Evolutionary conservation across 768 basidiomycete species (phyloP), one percentile per base, ranked within the genome.

Genomic region (Lactarius akahatsu): DNA sequence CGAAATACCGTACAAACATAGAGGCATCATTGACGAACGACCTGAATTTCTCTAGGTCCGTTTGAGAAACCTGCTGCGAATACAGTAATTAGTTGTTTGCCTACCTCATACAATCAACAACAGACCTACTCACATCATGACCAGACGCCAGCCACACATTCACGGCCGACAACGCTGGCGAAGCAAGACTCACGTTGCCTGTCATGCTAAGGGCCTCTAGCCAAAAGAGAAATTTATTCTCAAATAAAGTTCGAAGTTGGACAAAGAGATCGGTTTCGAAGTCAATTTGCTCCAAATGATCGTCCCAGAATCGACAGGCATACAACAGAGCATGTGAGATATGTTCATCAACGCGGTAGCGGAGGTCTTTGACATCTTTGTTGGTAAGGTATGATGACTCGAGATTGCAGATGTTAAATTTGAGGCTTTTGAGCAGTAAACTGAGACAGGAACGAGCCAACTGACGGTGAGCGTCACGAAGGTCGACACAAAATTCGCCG

Each of bases 361-460:
- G 7, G 23, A 62, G 61, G 30, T 62, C 61, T 13, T 3, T 3
- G 10, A 62, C 15, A 2, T 54, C 61, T 9, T 52, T 20, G n/a
- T 62, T 62, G 2, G 47, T 10, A 8, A 30, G 45, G 18, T 50
- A 50, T 32, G 61, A 62, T 2, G 40, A 30, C 20, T 62, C 61
- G 20, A 62, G 61, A 28, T 50, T 20, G 15, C 61, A 62, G 18
- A 62, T 62, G 13, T 62, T 62, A 18, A 62, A 62, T 9, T 47
- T 41, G 30, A 62, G 47, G n/a, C 28, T n/a, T 10, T 34, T 2
- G 10, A 50, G 20, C 32, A 62, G 30, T 9, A 36, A 2, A 4
- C 18, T 28, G 40, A 60, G 38, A 41, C 40, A 41, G 16, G 40
- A 41, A 41, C 3, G 32, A 2, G 57, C 16, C 26, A 58, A 32